Conservation (phyloP, 2,329 filamentous ascomycete species). For the Tolypocladium sp. region DNA sequence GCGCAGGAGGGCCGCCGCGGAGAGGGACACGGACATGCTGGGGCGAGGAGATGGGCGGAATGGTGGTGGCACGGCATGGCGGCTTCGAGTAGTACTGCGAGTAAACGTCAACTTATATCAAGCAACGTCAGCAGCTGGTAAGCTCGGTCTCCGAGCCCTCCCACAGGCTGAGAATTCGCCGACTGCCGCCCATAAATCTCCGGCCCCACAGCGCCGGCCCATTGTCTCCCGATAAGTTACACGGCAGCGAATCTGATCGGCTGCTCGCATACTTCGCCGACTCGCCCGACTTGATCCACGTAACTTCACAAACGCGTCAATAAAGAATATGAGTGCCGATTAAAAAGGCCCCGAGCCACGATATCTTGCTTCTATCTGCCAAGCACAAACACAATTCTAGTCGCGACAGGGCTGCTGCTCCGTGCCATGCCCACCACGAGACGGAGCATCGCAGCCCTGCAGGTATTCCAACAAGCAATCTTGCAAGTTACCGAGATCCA, state of each 20-base stretch:
- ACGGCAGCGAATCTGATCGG: no score
- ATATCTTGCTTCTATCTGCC: background rate
- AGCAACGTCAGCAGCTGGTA: background rate
- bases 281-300: background rate
- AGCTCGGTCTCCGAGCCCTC: slow-evolving; percentile 13
- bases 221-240: background rate
- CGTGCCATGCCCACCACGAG: background rate
- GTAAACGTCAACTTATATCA: background rate
- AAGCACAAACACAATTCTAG: background rate
- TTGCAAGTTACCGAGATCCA: background rate
- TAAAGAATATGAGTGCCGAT: background rate
- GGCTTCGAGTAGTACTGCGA: background rate
- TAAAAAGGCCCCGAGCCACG: background rate
- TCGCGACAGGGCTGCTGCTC: background rate
- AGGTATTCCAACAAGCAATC: background rate
- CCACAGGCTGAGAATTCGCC: background rate
- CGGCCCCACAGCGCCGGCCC: background rate
- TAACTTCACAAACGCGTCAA: background rate
- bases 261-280: no score
- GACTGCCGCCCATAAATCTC: background rate
- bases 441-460: background rate
- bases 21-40: slow-evolving; percentile 1
- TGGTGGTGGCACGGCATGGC: background rate
- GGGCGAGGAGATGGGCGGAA: background rate
- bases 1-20: background rate